Evolutionary conservation across 1,284 basidiomycete species (phyloP).

Genomic region (Melampsora americana): DNA sequence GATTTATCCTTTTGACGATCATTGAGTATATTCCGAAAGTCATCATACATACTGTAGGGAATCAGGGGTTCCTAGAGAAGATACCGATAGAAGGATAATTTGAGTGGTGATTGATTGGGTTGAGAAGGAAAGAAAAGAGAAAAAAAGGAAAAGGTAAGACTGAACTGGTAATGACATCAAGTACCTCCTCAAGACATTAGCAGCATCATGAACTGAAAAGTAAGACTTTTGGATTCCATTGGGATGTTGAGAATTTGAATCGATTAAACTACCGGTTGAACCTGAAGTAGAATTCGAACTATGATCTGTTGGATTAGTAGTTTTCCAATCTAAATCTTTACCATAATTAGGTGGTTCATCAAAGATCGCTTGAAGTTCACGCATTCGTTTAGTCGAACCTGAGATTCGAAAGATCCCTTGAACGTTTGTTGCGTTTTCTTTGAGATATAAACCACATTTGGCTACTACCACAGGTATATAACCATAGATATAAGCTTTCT

Average conservation of each 20-base stretch:
- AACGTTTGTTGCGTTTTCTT: slow-evolving; percentile 89
- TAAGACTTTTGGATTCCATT: slow-evolving; percentile 50
- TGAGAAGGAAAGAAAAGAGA: slow-evolving; percentile 53
- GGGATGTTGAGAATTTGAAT: background rate
- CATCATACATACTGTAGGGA: slow-evolving; percentile 22
- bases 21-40: slow-evolving; percentile 14
- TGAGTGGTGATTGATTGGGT: slow-evolving; percentile 53
- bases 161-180: slow-evolving; percentile 91
- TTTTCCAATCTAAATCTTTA: slow-evolving; percentile 84
- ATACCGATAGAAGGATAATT: slow-evolving; percentile 40
- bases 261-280: background rate
- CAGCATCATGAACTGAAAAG: slow-evolving; percentile 92
- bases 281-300: background rate
- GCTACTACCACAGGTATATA: slow-evolving; percentile 95
- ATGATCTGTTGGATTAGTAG: slow-evolving; percentile 55
- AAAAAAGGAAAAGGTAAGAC: slow-evolving; percentile 49
- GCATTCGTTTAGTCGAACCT: slow-evolving; percentile 90
- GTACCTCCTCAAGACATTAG: slow-evolving; percentile 90
- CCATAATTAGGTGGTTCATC: slow-evolving; percentile 89
- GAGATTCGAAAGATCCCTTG: slow-evolving; percentile 91
- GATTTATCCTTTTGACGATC: slow-evolving; percentile 21
- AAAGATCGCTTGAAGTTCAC: slow-evolving; percentile 84
- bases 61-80: slow-evolving; percentile 52
- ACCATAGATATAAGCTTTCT: slow-evolving; percentile 61
- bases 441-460: slow-evolving; percentile 88